Conservation (phyloP, 805 yeast species). For the Alloascoidea hylecoeti region DNA sequence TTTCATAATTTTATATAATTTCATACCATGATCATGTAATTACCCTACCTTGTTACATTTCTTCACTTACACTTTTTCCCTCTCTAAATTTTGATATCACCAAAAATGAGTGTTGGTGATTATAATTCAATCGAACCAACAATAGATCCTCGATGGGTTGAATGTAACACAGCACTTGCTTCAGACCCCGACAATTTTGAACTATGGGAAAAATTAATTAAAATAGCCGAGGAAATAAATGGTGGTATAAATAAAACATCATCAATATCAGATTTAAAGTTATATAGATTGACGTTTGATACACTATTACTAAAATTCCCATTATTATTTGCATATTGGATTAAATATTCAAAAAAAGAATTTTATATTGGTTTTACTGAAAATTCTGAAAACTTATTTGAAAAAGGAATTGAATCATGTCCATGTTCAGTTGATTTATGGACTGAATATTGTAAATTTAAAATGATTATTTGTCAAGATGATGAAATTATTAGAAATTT, state of each 20-base stretch:
- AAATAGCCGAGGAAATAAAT: slow-evolving; percentile 13
- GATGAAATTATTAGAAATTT: slow-evolving; percentile 9
- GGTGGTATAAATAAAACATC: slow-evolving; percentile 17
- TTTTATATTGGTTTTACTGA: slow-evolving; percentile 17
- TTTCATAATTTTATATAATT: too few species aligned
- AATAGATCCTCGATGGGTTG: slow-evolving; percentile 8
- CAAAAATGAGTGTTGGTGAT: too few species aligned
- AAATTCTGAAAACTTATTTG: slow-evolving; percentile 17
- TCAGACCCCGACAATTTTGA: slow-evolving; percentile 16
- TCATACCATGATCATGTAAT: too few species aligned
- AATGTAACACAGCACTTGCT: slow-evolving; percentile 6
- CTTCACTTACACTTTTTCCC: too few species aligned
- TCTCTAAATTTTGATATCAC: too few species aligned
- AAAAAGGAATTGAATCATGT: slow-evolving; percentile 16
- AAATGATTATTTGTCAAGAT: slow-evolving; percentile 12
- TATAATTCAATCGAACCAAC: too few species aligned
- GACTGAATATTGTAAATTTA: slow-evolving; percentile 21
- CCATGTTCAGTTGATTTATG: slow-evolving; percentile 20
- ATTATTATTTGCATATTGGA: slow-evolving; percentile 24
- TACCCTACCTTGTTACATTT: too few species aligned
- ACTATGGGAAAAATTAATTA: slow-evolving; percentile 19
- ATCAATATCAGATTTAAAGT: slow-evolving; percentile 10
- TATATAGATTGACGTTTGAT: slow-evolving; percentile 15
- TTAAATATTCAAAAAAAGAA: slow-evolving; percentile 21
- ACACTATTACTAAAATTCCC: slow-evolving; percentile 19